Base-by-base conservation (phyloP, 2,329 filamentous ascomycete species). In the Pseudogymnoascus sp. region DNA sequence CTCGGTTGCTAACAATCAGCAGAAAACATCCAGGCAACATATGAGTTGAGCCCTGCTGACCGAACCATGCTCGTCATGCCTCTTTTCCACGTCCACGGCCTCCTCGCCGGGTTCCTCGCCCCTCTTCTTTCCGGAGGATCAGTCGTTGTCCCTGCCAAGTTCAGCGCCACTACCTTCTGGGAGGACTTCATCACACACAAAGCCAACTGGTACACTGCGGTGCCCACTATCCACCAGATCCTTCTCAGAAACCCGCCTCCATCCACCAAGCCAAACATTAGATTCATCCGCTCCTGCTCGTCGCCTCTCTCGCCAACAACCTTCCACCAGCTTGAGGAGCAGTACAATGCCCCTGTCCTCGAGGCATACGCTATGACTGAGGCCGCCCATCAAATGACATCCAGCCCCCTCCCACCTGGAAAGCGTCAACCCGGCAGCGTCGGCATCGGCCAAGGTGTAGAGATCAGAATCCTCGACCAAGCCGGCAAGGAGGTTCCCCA, bases 281-380 rank as follows among this genome's bases (percentile, higher is more conserved):
- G 91, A 68, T 96, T 96, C 77, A 93, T 96, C 72, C 85, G 91
- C 68, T 95, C 90, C 12, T 96, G 91, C 78, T 93, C 90, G 10
- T 92, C 89, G 18, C 90, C 91, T 0, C 80, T 96, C 12, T 90
- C 89, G 2, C 91, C 91, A 0, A 92, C 91, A 66, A 86, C 86
- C 61, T 93, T 95, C 77, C 82, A 90, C 66, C 87, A 91, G 70
- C 83, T 96, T 4, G 91, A 96, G 72, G 81, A 85, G 69, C 82
- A 85, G 0, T 90, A 92, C 74, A 80, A 85, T 61, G 90, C 91
- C 0, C 91, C 91, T 0, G 91, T 96, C 0, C 81, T 96, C 16
- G 91, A 96, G 77, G 91, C 91, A 8, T 96, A 96, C 71, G 91
- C 91, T 68, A 96, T 96, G 91, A 96, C 91, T 42, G 91, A 96